Evolutionary conservation across 768 basidiomycete genomes (phyloP).

Genomic region (Jaapia argillacea): DNA sequence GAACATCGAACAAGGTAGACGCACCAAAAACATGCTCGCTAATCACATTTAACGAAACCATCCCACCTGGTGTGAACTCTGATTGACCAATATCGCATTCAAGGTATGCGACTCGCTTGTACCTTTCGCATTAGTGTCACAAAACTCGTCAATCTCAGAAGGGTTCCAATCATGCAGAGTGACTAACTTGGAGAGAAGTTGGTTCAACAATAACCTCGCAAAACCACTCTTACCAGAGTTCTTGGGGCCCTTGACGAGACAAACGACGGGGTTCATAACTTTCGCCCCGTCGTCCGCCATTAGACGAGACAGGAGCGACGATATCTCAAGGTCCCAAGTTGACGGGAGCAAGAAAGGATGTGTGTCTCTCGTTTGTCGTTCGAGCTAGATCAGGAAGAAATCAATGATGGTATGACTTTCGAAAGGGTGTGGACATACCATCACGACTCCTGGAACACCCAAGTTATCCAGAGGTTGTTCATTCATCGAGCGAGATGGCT

Average conservation of each 20-base stretch:
- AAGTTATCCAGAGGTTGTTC: constrained; percentile 27
- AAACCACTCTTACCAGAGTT: constrained; percentile 89
- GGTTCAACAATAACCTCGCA: constrained; percentile 63
- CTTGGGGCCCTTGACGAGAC: constrained; percentile 77
- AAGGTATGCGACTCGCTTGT: constrained; percentile 77
- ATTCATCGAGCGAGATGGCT: constrained; percentile 35
- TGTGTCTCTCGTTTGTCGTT: constrained; percentile 17
- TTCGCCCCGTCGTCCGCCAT: neutral
- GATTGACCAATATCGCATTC: constrained; percentile 94
- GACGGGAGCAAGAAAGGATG: constrained; percentile 24
- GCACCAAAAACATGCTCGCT: constrained; percentile 63
- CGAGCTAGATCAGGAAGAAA: constrained; percentile 15
- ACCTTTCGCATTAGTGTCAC: too few relatives aligned
- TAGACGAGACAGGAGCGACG: neutral
- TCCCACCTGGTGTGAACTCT: constrained; percentile 83
- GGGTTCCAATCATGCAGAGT: neutral
- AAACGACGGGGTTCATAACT: constrained; percentile 22
- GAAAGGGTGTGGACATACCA: constrained; percentile 26
- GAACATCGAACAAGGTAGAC: constrained; percentile 7
- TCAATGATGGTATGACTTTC: constrained; percentile 10
- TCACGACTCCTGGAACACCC: constrained; percentile 35
- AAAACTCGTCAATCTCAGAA: neutral
- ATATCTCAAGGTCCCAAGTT: constrained; percentile 25
- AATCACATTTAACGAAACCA: constrained; percentile 72
- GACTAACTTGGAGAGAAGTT: constrained; percentile 46